Evolutionary conservation across 2,329 filamentous ascomycete genomes (phyloP), one percentile per base, ranked within the genome.

Genomic region (Penicillium nordicum): DNA sequence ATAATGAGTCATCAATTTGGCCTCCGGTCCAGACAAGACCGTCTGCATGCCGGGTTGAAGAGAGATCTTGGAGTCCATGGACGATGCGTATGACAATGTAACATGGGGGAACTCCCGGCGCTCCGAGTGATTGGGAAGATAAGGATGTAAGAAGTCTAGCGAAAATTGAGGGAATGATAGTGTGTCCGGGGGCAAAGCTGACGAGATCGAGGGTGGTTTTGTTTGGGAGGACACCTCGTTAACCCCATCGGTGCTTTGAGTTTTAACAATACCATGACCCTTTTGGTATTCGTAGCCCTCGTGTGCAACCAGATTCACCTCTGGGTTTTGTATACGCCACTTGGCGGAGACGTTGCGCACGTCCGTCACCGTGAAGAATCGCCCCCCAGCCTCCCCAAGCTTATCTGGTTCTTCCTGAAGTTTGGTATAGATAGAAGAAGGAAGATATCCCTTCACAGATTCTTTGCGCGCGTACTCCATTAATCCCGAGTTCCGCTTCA

Each of bases 1-100:
- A 71, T 89, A 90, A 74, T 97, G 93, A 0, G 93, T 97, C 90
- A 97, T 95, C 51, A 89, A 84, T 74, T 96, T 96, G 37, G 90
- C 90, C 61, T 87, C 81, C 0, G 88, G 84, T 4, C 92, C 92
- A 1, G 93, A 97, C 14, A 97, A 83, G 0, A 83, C 80, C 2
- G 93, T 97, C 63, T 88, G 89, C n/a, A 85, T 80, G 14, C 92
- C 92, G 0, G 91, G 90, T 0, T 87, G 81, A 29, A 93, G 81
- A 1, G 92, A 84, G 49, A 95, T 81, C 52, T 86, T 84, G 40
- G 88, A 88, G 76, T 97, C 93, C 63, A 99, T 87, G 4, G 92
- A 97, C 7, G 88, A 88, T 23, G 94, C 93, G 74, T 92, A 97
- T 12, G 93, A 97, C 40, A 97, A 80, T 2, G 92, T 97, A 48